Conservation (phyloP, 805 yeast species). For the Kazachstania martiniae region DNA sequence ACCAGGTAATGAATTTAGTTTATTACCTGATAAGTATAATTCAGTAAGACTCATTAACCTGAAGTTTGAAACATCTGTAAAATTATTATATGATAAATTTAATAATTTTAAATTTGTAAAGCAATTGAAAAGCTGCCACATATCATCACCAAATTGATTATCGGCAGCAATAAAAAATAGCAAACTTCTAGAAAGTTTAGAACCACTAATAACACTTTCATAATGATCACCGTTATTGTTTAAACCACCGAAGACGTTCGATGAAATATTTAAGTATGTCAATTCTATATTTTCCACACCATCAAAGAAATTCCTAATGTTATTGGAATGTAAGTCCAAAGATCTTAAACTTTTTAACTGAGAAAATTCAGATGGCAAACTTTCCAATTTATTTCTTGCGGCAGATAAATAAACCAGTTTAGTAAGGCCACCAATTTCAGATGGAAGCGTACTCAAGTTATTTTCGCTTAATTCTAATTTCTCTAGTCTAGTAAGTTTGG, state of each 20-base stretch:
- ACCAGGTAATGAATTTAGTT: conserved; percentile 65
- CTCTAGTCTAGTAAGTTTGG: conserved; percentile 54
- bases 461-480: conserved; percentile 70
- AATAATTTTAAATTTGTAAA: conserved; percentile 48
- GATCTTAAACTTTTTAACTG: conserved; percentile 45
- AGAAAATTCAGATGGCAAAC: conserved; percentile 58
- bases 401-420: conserved; percentile 58
- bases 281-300: conserved; percentile 59
- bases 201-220: conserved; percentile 35
- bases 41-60: conserved; percentile 47
- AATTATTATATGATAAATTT: conserved; percentile 75
- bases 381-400: conserved; percentile 62
- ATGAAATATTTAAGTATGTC: conserved; percentile 55
- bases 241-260: conserved; percentile 45
- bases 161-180: conserved; percentile 61
- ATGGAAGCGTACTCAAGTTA: conserved; percentile 68
- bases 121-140: conserved; percentile 55
- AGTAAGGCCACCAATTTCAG: conserved; percentile 47
- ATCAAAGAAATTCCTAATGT: conserved; percentile 56
- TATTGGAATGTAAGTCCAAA: conserved; percentile 77
- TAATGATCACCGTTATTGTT: conserved; percentile 19
- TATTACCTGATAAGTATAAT: conserved; percentile 75
- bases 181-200: conserved; percentile 39
- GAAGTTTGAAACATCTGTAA: conserved; percentile 75
- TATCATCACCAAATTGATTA: conserved; percentile 70